phyloP scores from a whole-genome alignment of 179 eudicot species.

The Amaranthus tricolor region DNA sequence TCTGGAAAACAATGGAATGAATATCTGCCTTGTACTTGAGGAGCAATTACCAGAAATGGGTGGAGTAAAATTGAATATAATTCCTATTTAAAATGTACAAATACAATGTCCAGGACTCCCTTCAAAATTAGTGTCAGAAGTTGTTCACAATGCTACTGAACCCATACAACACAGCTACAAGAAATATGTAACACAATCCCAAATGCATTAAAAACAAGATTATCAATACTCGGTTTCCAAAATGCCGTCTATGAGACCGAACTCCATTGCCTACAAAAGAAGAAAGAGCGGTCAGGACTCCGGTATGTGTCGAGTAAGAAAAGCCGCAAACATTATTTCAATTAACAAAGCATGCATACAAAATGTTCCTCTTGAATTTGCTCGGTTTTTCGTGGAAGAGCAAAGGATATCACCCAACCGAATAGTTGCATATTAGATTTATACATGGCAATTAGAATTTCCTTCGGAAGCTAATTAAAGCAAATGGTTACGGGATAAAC shows the following conservation, averaged over 20 bases:
- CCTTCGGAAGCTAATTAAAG: too few relatives aligned
- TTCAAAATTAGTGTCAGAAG: neutral
- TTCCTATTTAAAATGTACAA: constrained; percentile 22
- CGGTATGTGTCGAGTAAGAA: neutral
- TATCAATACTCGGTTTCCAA: constrained; percentile 65
- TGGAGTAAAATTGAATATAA: neutral
- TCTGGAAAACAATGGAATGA: too few relatives aligned
- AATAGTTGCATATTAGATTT: too few relatives aligned
- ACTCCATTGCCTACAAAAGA: constrained; percentile 72
- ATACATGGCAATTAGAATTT: too few relatives aligned
- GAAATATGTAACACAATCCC: neutral
- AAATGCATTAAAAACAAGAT: neutral
- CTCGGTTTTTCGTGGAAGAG: too few relatives aligned
- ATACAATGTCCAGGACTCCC: neutral
- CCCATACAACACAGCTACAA: constrained; percentile 9
- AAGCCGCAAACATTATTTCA: neutral
- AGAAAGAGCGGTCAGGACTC: constrained; percentile 7
- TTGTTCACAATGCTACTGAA: constrained; percentile 3
- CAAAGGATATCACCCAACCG: too few relatives aligned
- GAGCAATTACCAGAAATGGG: too few relatives aligned
- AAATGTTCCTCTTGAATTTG: too few relatives aligned
- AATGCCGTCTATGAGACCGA: constrained; percentile 77
- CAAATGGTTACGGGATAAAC: too few relatives aligned
- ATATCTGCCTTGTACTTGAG: too few relatives aligned
- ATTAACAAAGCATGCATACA: too few relatives aligned